Conservation (phyloP, 1,284 basidiomycete species). For the Peniophora sp. region DNA sequence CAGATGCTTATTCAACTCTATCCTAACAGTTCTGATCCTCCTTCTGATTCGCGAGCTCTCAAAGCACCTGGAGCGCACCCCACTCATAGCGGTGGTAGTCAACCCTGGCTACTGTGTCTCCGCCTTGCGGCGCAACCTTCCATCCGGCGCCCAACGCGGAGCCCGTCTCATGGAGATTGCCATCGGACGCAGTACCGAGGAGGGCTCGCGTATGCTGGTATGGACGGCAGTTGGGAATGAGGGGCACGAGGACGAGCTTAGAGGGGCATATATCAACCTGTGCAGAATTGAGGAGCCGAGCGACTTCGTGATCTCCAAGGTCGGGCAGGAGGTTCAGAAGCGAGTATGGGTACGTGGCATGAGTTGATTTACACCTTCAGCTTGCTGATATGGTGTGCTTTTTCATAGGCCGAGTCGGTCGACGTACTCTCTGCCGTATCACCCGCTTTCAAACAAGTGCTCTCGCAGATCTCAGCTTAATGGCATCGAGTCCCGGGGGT, state of each 20-base stretch:
- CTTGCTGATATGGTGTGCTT: background rate
- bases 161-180: constrained; percentile 18
- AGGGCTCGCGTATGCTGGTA: constrained; percentile 33
- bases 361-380: background rate
- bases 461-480: no score
- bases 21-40: background rate
- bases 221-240: constrained; percentile 28
- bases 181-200: constrained; percentile 25
- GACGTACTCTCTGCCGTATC: constrained; percentile 20
- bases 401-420: constrained; percentile 23
- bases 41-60: background rate
- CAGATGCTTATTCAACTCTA: no score
- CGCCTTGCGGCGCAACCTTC: constrained; percentile 23
- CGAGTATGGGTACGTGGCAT: constrained; percentile 32
- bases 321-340: constrained; percentile 31
- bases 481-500: no score
- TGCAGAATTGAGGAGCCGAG: constrained; percentile 28
- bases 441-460: background rate
- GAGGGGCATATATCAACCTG: constrained; percentile 28
- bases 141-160: background rate
- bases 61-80: background rate
- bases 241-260: constrained; percentile 18
- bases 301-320: constrained; percentile 34
- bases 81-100: constrained; percentile 27
- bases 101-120: constrained; percentile 44